phyloP scores from a whole-genome alignment of 1,139 yeast species.

The Sugiyamaella neomexicana region DNA sequence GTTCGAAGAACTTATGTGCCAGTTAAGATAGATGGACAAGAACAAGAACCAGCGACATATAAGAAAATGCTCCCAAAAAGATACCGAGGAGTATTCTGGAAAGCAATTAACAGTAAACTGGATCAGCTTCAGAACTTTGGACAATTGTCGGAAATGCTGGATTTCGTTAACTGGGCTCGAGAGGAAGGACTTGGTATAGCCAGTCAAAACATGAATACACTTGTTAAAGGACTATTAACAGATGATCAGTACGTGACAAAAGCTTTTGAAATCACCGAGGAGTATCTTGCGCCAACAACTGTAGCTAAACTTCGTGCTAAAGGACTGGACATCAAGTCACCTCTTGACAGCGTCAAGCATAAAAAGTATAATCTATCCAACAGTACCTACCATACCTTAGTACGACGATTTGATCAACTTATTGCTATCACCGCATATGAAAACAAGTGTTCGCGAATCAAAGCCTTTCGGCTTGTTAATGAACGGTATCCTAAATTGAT shows the following conservation, averaged over 20 bases:
- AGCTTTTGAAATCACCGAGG: conserved; percentile 44
- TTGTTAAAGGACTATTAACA: conserved; percentile 39
- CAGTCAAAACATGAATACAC: conserved; percentile 45
- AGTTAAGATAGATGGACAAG: not conserved
- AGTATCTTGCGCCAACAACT: conserved; percentile 35
- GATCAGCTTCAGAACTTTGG: conserved; percentile 32
- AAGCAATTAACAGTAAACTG: conserved; percentile 38
- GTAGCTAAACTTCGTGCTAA: conserved; percentile 27
- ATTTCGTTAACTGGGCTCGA: conserved; percentile 37
- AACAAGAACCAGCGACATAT: not conserved
- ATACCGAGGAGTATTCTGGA: conserved; percentile 28
- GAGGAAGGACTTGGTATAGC: conserved; percentile 42
- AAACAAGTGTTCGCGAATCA: conserved; percentile 12
- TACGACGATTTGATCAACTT: conserved; percentile 11
- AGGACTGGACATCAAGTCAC: conserved; percentile 32
- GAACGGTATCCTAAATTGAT: conserved; percentile 20
- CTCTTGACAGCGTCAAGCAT: not conserved
- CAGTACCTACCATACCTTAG: conserved; percentile 16
- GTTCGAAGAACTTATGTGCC: conserved; percentile 14
- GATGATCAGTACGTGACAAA: conserved; percentile 38
- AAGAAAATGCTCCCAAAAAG: conserved; percentile 23
- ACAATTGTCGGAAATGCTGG: conserved; percentile 34
- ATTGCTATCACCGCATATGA: conserved; percentile 15
- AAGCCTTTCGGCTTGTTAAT: conserved; percentile 12
- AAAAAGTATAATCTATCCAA: conserved; percentile 9